Percentiles rank a stretch among this genome's conserved stretches.
Evolutionary conservation across 805 yeast genomes (phyloP).

Genomic region (Torulaspora franciscae): DNA sequence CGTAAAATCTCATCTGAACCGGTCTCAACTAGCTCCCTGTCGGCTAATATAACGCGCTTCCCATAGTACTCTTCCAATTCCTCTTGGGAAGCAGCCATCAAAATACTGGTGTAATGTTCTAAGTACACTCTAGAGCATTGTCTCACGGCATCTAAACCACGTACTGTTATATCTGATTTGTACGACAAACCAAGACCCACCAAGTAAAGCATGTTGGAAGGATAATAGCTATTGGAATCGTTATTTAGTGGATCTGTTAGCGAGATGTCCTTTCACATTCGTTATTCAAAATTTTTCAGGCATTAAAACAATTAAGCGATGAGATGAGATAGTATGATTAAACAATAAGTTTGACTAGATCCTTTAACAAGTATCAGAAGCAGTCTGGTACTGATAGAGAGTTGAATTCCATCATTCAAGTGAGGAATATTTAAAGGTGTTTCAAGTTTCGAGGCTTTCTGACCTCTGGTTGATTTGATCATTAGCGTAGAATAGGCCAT

Average conservation of each 20-base stretch:
- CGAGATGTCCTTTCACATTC: constrained; percentile 7
- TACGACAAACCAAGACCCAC: constrained; percentile 90
- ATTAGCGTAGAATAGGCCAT: background rate
- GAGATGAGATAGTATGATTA: background rate
- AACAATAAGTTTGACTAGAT: background rate
- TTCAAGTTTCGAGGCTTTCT: no score
- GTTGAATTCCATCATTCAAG: no score
- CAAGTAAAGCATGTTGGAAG: constrained; percentile 65
- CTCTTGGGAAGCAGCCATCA: constrained; percentile 83
- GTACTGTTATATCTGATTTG: constrained; percentile 85
- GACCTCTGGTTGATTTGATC: background rate
- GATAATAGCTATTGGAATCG: background rate
- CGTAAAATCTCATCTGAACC: constrained; percentile 79
- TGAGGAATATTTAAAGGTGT: no score
- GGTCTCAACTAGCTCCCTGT: constrained; percentile 88
- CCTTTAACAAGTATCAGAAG: no score
- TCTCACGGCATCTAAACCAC: constrained; percentile 82
- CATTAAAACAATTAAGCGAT: background rate
- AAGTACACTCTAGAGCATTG: constrained; percentile 85
- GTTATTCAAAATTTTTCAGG: constrained; percentile 4
- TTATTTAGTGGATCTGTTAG: background rate
- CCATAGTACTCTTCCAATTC: constrained; percentile 82
- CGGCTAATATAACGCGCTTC: constrained; percentile 79
- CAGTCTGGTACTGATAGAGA: no score
- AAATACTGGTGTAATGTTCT: constrained; percentile 91